Conservation (phyloP, 2,329 filamentous ascomycete genomes). For the Xylariaceae sp. region DNA sequence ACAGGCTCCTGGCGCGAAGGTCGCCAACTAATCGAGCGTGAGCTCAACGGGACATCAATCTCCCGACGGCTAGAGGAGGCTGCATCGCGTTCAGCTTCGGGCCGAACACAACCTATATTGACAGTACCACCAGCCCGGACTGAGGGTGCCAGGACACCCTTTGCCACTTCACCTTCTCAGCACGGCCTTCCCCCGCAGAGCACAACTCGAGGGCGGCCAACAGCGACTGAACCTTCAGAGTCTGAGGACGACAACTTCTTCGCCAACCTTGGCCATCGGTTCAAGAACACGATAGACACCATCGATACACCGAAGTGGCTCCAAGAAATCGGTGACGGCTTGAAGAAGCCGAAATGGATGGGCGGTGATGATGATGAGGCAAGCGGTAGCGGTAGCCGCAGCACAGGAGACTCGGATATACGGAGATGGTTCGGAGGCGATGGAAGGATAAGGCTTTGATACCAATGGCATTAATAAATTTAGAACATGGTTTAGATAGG, state of each 20-base stretch:
- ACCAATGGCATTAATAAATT: conserved; percentile 1
- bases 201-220: conserved; percentile 42
- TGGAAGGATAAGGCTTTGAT: conserved; percentile 44
- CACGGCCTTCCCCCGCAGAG: conserved; percentile 39
- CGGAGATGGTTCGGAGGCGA: conserved; percentile 66
- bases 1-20: conserved; percentile 91
- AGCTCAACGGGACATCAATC: conserved; percentile 71
- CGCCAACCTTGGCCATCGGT: conserved; percentile 79
- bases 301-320: conserved; percentile 85
- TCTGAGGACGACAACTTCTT: conserved; percentile 83
- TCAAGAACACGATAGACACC: conserved; percentile 91
- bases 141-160: conserved; percentile 50
- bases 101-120: conserved; percentile 54
- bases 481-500: conserved; percentile 12
- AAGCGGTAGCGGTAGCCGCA: conserved; percentile 38
- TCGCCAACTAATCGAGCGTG: conserved; percentile 85
- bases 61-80: conserved; percentile 56
- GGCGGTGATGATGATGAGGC: conserved; percentile 58
- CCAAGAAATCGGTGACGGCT: conserved; percentile 69
- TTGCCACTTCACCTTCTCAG: conserved; percentile 50
- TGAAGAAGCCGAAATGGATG: conserved; percentile 86
- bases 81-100: conserved; percentile 43
- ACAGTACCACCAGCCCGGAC: conserved; percentile 53
- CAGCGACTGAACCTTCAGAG: conserved; percentile 58
- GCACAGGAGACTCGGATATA: conserved; percentile 51